phyloP scores from a whole-genome alignment of 352 stramenopile genomes.

The Hyphochytrium catenoides region DNA sequence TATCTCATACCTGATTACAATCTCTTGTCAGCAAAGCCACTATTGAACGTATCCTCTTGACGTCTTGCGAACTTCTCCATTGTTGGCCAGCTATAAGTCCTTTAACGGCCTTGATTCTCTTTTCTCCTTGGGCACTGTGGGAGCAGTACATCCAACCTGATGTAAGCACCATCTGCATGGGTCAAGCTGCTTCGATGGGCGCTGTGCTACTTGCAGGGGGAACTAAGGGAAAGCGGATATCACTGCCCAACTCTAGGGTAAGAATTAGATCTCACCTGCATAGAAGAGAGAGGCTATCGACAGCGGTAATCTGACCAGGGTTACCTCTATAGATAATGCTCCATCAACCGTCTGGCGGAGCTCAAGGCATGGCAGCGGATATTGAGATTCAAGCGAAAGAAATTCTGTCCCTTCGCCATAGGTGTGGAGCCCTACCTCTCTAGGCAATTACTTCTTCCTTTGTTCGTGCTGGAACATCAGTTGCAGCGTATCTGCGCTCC shows the following conservation, averaged over 20 bases:
- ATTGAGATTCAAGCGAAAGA: slow-evolving; percentile 96
- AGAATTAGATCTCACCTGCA: slow-evolving; percentile 3
- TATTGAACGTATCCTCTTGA: no score
- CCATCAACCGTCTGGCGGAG: slow-evolving; percentile 85
- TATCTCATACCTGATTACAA: no score
- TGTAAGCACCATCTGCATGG: slow-evolving; percentile 93
- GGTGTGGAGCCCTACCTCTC: slow-evolving; percentile 12
- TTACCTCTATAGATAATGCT: slow-evolving; percentile 65
- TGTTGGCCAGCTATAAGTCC: no score
- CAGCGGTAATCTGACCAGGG: not conserved
- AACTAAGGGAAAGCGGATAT: slow-evolving; percentile 54
- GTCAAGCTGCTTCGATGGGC: slow-evolving; percentile 87
- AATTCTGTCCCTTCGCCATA: slow-evolving; percentile 75
- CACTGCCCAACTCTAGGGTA: slow-evolving; percentile 78
- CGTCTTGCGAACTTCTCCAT: no score
- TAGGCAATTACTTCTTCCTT: not conserved
- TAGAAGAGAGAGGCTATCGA: not conserved
- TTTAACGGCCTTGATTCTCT: no score
- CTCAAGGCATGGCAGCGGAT: slow-evolving; percentile 88
- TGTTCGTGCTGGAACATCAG: slow-evolving; percentile 29
- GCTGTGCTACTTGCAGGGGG: slow-evolving; percentile 81
- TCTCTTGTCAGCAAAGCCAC: no score
- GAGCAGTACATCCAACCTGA: slow-evolving; percentile 88
- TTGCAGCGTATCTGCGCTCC: slow-evolving; percentile 32
- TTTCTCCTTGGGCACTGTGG: no score